Conservation (phyloP, 768 basidiomycete species). For the Coprinopsis sp. region DNA sequence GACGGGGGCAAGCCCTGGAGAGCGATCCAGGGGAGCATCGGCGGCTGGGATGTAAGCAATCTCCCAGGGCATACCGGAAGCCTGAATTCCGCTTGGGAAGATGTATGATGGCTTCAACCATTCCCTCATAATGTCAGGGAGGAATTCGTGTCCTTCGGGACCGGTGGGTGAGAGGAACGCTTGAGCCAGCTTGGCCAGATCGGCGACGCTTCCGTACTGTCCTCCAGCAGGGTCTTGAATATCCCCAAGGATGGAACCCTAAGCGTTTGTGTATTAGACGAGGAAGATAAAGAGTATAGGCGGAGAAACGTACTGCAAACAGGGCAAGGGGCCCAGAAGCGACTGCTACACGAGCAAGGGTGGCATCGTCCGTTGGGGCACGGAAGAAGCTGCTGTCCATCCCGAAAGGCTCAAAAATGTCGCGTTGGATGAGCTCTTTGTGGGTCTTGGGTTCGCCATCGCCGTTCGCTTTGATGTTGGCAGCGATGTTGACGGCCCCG, state of each 20-base stretch:
- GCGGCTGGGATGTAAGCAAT: conserved; percentile 16
- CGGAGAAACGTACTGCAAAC: conserved; percentile 26
- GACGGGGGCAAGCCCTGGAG: too few species aligned
- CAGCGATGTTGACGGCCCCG: too few species aligned
- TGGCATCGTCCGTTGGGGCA: conserved; percentile 28
- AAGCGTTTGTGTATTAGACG: background rate
- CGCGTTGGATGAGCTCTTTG: too few species aligned
- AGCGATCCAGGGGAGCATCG: conserved; percentile 36
- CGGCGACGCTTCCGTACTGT: conserved; percentile 47
- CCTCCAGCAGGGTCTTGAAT: conserved; percentile 42
- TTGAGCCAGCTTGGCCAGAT: conserved; percentile 34
- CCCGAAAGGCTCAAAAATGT: too few species aligned
- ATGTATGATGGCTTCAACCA: too few species aligned
- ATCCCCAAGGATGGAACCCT: conserved; percentile 38
- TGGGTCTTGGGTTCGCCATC: too few species aligned
- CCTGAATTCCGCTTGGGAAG: conserved; percentile 27
- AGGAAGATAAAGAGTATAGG: background rate
- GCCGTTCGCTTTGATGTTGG: too few species aligned
- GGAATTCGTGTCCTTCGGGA: too few species aligned
- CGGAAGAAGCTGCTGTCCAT: conserved; percentile 44
- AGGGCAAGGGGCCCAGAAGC: conserved; percentile 26
- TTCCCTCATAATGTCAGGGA: too few species aligned
- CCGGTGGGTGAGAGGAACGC: too few species aligned
- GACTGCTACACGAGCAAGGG: conserved; percentile 34
- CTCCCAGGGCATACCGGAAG: conserved; percentile 42